Percentiles rank a stretch among this genome's conserved stretches.
phyloP scores from a whole-genome alignment of 495 filamentous ascomycete genomes.

The Stereocaulon alpinum region DNA sequence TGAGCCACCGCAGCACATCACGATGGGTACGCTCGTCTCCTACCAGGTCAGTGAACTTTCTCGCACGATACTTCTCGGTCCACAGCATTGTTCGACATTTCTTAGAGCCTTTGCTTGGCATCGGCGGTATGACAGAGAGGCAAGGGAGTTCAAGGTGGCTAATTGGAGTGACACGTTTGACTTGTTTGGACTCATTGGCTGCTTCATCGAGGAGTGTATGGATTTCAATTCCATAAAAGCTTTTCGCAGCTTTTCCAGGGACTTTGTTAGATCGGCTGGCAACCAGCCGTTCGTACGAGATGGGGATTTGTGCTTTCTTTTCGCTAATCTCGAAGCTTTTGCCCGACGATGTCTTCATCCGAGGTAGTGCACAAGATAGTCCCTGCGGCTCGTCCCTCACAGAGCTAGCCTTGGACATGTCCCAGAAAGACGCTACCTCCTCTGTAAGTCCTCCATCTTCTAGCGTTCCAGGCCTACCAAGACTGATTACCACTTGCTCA shows the following conservation, averaged over 20 bases:
- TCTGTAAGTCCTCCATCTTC: background rate
- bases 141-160: conserved; percentile 27
- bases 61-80: conserved; percentile 88
- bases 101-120: conserved; percentile 32
- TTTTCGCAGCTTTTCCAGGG: conserved; percentile 63
- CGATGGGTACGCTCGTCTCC: conserved; percentile 93
- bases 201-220: conserved; percentile 64
- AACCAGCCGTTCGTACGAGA: conserved; percentile 58
- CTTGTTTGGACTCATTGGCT: conserved; percentile 31
- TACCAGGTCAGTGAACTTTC: conserved; percentile 82
- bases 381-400: conserved; percentile 14
- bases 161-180: background rate
- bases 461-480: background rate
- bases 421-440: background rate
- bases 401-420: background rate
- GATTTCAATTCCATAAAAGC: conserved; percentile 87
- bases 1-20: conserved; percentile 84
- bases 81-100: conserved; percentile 50
- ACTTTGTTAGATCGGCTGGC: conserved; percentile 57
- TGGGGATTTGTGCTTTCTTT: conserved; percentile 35
- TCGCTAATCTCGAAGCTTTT: conserved; percentile 44
- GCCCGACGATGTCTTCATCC: conserved; percentile 58
- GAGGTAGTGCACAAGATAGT: conserved; percentile 22
- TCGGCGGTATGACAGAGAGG: conserved; percentile 31
- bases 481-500: background rate